phyloP scores from a whole-genome alignment of 2,329 filamentous ascomycete genomes.

The Hyphodiscus sp. region DNA sequence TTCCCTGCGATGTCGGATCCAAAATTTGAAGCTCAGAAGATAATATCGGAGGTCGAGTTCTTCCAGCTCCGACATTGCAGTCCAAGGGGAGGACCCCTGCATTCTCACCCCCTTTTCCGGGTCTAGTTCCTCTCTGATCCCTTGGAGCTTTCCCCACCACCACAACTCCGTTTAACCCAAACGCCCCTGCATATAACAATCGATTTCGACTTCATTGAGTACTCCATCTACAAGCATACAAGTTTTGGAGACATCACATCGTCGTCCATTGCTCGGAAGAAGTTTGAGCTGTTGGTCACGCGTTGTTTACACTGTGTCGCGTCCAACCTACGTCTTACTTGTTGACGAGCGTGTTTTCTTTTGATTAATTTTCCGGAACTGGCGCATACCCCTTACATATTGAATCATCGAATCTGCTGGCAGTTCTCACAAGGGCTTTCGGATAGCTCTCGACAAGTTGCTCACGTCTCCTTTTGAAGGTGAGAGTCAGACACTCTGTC shows the following conservation, averaged over 20 bases:
- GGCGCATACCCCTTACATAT: not conserved
- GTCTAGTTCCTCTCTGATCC: not conserved
- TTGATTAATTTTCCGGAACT: not conserved
- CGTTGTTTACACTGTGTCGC: constrained; percentile 15
- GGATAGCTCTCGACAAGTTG: not conserved
- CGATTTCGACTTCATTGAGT: constrained; percentile 15
- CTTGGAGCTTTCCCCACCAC: constrained; percentile 5
- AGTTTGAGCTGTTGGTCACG: not conserved
- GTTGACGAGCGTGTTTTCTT: constrained; percentile 7
- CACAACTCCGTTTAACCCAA: constrained; percentile 2
- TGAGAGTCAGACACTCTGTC: not conserved
- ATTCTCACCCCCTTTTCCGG: not conserved
- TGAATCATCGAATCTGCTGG: not conserved
- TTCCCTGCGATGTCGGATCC: constrained; percentile 15
- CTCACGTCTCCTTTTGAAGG: not conserved
- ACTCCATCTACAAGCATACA: constrained; percentile 10
- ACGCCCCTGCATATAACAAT: constrained; percentile 14
- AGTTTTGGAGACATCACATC: constrained; percentile 1
- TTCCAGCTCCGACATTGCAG: not conserved
- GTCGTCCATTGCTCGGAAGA: not conserved
- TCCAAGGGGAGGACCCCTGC: too few relatives aligned
- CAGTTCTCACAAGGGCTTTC: not conserved
- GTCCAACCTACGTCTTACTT: not conserved
- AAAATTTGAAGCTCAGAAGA: constrained; percentile 7
- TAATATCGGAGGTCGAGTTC: not conserved